A percentile compares a stretch with the other conserved stretches of the same genome.
phyloP scores from a whole-genome alignment of 2,329 filamentous ascomycete species.

The Juglanconis oblonga region DNA sequence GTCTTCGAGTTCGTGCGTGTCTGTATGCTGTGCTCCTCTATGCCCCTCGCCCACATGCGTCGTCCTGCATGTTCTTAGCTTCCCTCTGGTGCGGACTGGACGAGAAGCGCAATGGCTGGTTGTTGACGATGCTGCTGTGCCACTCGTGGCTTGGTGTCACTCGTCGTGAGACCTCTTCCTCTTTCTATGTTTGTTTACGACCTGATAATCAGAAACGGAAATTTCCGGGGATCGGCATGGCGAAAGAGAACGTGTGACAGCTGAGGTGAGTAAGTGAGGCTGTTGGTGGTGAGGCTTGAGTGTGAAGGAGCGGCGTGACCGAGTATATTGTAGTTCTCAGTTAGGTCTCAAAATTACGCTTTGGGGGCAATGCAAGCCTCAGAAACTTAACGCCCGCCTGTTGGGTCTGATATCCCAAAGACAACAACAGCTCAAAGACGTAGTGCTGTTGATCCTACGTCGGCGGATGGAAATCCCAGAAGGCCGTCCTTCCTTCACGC shows the following conservation, averaged over 20 bases:
- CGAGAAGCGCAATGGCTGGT: too few relatives aligned
- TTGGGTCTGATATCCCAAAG: not conserved
- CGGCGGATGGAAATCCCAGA: not conserved
- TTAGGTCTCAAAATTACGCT: not conserved
- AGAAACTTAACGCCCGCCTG: not conserved
- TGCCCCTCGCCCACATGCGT: not conserved
- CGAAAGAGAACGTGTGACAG: too few relatives aligned
- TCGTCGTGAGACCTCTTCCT: not conserved
- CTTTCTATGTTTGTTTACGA: too few relatives aligned
- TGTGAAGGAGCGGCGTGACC: not conserved
- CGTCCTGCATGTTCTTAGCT: not conserved
- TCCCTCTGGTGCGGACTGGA: not conserved
- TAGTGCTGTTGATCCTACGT: not conserved
- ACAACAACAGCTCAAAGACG: not conserved
- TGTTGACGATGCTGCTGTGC: not conserved
- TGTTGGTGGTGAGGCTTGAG: too few relatives aligned
- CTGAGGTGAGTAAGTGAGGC: too few relatives aligned
- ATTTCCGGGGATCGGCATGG: too few relatives aligned
- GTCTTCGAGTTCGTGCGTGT: not conserved
- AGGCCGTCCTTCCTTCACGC: not conserved
- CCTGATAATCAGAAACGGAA: too few relatives aligned
- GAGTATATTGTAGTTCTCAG: not conserved
- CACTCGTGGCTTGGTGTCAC: constrained; percentile 1
- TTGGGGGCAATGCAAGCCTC: not conserved
- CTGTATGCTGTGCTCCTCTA: too few relatives aligned